These are phyloP conservation scores for Spathaspora sp. DNA, from an alignment of 805 yeast species.

Conservation along the genomic window DNA sequence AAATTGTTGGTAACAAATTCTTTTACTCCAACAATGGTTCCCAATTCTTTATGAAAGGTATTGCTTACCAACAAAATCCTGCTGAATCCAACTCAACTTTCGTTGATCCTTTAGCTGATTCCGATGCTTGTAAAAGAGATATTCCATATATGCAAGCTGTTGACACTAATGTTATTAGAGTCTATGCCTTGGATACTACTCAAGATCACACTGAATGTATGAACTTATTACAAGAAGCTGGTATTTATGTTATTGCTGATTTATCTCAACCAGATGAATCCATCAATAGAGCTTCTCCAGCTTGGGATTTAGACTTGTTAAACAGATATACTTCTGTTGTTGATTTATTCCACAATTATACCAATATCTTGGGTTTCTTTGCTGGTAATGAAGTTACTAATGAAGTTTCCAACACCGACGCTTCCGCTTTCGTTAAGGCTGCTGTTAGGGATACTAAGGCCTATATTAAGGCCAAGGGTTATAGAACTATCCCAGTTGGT, in stretches of 20 bases:
- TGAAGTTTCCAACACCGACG: constrained; percentile 58
- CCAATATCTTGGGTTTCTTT: constrained; percentile 76
- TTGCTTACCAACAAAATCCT: constrained; percentile 75
- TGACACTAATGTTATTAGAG: constrained; percentile 69
- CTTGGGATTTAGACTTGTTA: constrained; percentile 61
- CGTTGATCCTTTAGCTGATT: constrained; percentile 70
- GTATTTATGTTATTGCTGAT: constrained; percentile 89
- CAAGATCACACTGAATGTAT: constrained; percentile 68
- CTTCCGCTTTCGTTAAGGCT: constrained; percentile 81
- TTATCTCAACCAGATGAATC: constrained; percentile 68
- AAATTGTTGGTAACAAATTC: constrained; percentile 74
- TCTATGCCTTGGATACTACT: constrained; percentile 66
- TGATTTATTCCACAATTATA: constrained; percentile 63
- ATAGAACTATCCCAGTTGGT: constrained; percentile 75
- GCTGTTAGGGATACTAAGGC: constrained; percentile 75
- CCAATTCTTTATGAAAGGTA: constrained; percentile 73
- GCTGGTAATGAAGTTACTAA: constrained; percentile 87
- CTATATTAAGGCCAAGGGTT: constrained; percentile 56
- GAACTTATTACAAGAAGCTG: constrained; percentile 67
- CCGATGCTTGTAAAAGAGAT: constrained; percentile 62
- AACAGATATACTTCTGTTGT: constrained; percentile 68
- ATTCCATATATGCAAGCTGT: constrained; percentile 62
- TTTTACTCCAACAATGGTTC: constrained; percentile 75
- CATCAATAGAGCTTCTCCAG: constrained; percentile 58
- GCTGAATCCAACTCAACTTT: constrained; percentile 47